A percentile compares a stretch with the other conserved stretches of the same genome.
phyloP scores from a whole-genome alignment of 495 filamentous ascomycete genomes.

The Neurospora cerealis region DNA sequence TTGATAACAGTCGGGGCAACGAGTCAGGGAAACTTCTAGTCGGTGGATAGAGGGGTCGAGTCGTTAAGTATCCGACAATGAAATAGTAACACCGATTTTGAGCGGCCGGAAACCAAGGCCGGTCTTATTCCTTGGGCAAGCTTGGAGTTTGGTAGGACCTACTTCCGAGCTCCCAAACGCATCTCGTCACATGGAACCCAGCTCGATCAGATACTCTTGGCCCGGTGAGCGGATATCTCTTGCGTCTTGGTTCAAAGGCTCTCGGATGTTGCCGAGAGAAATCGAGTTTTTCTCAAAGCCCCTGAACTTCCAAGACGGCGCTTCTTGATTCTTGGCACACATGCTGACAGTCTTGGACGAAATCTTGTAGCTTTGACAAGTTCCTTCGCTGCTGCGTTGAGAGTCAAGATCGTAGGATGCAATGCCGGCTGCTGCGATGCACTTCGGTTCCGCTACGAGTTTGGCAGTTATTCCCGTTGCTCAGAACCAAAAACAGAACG shows the following conservation, averaged over 20 bases:
- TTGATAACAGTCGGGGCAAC: neutral
- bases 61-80: neutral
- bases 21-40: neutral
- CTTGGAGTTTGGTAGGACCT: neutral
- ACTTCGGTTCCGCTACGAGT: neutral
- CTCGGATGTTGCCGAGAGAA: neutral
- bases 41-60: neutral
- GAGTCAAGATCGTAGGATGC: neutral
- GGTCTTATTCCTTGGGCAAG: neutral
- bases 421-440: neutral
- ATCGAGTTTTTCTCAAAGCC: neutral
- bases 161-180: neutral
- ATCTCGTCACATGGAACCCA: neutral
- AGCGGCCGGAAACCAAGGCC: neutral
- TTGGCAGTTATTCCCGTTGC: neutral
- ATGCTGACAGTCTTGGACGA: neutral
- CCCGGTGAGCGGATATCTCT: neutral
- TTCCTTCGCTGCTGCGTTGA: neutral
- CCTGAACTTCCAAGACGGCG: neutral
- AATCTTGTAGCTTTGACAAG: neutral
- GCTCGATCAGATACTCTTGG: neutral
- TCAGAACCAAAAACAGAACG: neutral
- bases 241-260: neutral
- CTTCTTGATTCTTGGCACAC: neutral
- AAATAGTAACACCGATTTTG: neutral